Evolutionary conservation across 2,329 filamentous ascomycete species (phyloP).

Genomic region (Neofusicoccum ribis): DNA sequence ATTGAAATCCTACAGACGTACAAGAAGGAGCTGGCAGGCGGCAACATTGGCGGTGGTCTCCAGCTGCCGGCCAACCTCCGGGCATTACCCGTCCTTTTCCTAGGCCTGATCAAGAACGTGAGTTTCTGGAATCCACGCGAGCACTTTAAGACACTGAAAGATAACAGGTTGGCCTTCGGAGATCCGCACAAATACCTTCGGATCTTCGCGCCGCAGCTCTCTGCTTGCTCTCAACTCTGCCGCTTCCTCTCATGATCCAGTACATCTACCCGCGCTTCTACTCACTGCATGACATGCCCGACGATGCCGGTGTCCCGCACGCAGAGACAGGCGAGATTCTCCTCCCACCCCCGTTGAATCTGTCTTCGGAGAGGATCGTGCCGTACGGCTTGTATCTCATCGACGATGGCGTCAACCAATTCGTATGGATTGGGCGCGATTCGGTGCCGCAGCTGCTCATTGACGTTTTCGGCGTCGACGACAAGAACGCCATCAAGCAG

Average conservation of each 20-base stretch:
- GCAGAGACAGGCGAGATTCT: constrained; percentile 84
- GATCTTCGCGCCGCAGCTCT: constrained; percentile 92
- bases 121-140: constrained; percentile 31
- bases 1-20: constrained; percentile 93
- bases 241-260: constrained; percentile 84
- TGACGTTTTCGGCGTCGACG: constrained; percentile 87
- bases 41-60: constrained; percentile 82
- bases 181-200: constrained; percentile 89
- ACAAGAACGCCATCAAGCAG: constrained; percentile 81
- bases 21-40: constrained; percentile 92
- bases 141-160: neutral
- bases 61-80: constrained; percentile 94
- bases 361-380: constrained; percentile 84
- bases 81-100: constrained; percentile 83
- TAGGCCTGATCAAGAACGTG: constrained; percentile 95
- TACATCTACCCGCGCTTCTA: constrained; percentile 71
- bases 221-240: constrained; percentile 89
- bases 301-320: constrained; percentile 84
- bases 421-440: constrained; percentile 93
- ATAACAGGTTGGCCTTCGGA: constrained; percentile 70
- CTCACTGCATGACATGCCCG: constrained; percentile 93
- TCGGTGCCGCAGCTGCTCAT: constrained; percentile 83
- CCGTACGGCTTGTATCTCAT: constrained; percentile 93
- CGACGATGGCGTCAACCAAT: constrained; percentile 96
- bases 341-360: constrained; percentile 79